Base-by-base conservation (phyloP, 495 filamentous ascomycete species). In the Aspergillus nidulans region DNA sequence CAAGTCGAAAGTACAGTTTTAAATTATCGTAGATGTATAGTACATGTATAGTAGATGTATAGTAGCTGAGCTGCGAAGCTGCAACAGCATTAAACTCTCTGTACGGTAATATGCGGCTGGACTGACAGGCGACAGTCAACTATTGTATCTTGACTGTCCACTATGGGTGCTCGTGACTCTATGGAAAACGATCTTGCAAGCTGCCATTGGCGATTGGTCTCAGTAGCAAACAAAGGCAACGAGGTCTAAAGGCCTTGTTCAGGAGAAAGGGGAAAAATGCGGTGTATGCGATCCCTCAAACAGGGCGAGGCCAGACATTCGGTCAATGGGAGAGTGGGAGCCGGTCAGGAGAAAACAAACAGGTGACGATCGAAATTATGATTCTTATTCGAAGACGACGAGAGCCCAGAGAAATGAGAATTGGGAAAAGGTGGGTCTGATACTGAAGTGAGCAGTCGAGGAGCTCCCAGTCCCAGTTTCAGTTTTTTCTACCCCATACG, bases 401-500 rank as follows among this genome's bases (percentile, higher is more conserved):
- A 45, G 26, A n/a, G n/a, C n/a, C n/a, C n/a, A n/a, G 40, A 19
- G 30, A 53, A 48, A 47, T 19, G 34, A 25, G 25, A 44, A 53
- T 43, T 34, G 23, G 15, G 51, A 38, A 21, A 13, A 47, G 56
- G 57, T 60, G 57, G 57, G 54, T 55, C 55, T 51, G 43, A 54
- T 59, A 55, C 45, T 56, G 45, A 54, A 49, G 49, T 57, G 58
- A 64, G 62, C 58, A 61, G 53, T 61, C 62, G 45, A 61, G 40
- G 43, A 39, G 18, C 41, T 36, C 24, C 18, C n/a, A 21, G 16
- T 46, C 23, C 45, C 28, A 49, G 47, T 49, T 49, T 49, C 47
- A 49, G 26, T 49, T 47, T 34, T 13, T 47, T 34, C 6, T 3
- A 36, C 45, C 49, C 55, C 49, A 55, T 60, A 60, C 52, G 55